phyloP scores from a whole-genome alignment of 192 early-diverging fungal genomes.

The Umbelopsis sp. region DNA sequence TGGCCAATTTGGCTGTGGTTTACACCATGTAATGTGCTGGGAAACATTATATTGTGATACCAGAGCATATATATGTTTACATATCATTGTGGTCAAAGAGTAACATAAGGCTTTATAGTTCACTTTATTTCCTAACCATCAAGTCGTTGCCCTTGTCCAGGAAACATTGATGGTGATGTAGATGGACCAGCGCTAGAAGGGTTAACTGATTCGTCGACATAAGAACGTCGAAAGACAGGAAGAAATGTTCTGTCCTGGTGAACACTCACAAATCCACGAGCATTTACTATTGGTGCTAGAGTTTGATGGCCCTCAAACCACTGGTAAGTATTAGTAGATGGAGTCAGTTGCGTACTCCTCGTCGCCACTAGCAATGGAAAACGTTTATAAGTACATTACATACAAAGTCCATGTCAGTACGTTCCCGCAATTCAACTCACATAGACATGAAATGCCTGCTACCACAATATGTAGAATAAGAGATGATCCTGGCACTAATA shows the following conservation, averaged over 20 bases:
- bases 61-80: background rate
- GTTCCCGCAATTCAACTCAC: background rate
- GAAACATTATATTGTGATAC: no score
- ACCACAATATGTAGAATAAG: background rate
- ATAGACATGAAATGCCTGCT: background rate
- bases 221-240: background rate
- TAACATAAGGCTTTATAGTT: no score
- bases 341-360: background rate
- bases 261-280: slow-evolving; percentile 14
- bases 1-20: no score
- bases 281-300: background rate
- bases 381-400: background rate
- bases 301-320: background rate
- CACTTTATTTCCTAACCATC: background rate
- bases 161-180: background rate
- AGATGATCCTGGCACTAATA: background rate
- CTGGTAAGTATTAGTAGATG: background rate
- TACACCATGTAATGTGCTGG: no score
- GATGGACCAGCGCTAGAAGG: background rate
- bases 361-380: background rate
- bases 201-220: background rate
- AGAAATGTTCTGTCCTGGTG: background rate
- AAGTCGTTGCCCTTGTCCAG: slow-evolving; percentile 9
- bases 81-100: background rate
- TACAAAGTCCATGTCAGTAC: background rate